Evolutionary conservation across 441 rosid species (phyloP), one percentile per base, ranked within the genome.

Genomic region (Populus hybrid): DNA sequence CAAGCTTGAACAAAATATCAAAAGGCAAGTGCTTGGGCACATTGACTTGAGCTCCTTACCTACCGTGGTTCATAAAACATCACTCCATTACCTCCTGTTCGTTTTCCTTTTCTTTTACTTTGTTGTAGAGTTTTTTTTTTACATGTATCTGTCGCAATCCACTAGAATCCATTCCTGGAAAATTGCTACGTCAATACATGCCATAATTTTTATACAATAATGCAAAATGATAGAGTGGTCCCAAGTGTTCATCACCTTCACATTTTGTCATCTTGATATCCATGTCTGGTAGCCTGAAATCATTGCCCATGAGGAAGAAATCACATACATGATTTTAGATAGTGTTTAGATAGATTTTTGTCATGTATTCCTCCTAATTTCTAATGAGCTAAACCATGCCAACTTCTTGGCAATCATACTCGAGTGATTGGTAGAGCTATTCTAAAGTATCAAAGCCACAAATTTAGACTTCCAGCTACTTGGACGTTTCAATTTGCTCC

Each of bases 41-140:
- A 57, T 19, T 57, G 64, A 38, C 46, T 68, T 81, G 75, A 71
- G 26, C 71, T 35, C 74, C 23, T 19, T 64, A 35, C 81, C 57
- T 69, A 35, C 5, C 64, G 65, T 69, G 68, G 71, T 69, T 70
- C 53, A 11, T 46, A 73, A 23, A 80, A 38, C 38, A 40, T 5
- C 11, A 16, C 42, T 26, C 67, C 26, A 35, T 23, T 72, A 24
- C 34, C 64, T 68, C 67, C 23, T 61, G 34, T 21, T 40, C 26
- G 9, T n/a, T 57, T 46, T 32, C 36, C 26, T 28, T 28, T 42
- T 64, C 9, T 4, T 23, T 57, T 18, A 4, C 16, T 74, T 11
- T 63, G 5, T 11, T 36, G 26, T 2, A 28, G 28, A 16, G 11
- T 26, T 11, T 23, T 74, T 1, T 28, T 77, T 28, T 64, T 28